phyloP scores from a whole-genome alignment of 2,329 filamentous ascomycete species.

The Penicillium nordicum region DNA sequence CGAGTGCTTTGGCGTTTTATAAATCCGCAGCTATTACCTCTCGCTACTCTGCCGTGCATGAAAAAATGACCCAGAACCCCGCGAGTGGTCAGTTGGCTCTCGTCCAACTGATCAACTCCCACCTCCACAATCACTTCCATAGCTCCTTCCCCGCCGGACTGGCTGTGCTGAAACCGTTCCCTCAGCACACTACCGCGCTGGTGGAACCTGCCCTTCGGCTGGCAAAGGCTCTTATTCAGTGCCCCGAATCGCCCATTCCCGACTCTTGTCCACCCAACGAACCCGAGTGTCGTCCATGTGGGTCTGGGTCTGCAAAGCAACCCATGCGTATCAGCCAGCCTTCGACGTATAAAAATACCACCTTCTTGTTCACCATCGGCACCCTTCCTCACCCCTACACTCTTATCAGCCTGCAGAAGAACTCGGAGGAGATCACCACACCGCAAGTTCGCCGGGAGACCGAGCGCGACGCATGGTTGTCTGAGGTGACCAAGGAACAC shows the following conservation, averaged over 20 bases:
- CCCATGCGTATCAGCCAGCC: constrained; percentile 65
- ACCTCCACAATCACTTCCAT: constrained; percentile 83
- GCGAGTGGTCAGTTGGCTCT: constrained; percentile 63
- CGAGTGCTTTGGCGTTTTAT: constrained; percentile 75
- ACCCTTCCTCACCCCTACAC: constrained; percentile 92
- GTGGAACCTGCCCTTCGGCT: constrained; percentile 68
- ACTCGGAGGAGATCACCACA: constrained; percentile 58
- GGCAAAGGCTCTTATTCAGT: constrained; percentile 71
- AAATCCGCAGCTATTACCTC: constrained; percentile 58
- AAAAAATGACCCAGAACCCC: constrained; percentile 56
- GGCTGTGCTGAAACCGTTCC: constrained; percentile 73
- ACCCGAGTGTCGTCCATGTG: constrained; percentile 70
- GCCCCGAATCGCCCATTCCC: constrained; percentile 68
- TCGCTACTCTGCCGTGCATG: constrained; percentile 65
- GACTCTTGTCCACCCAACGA: constrained; percentile 80
- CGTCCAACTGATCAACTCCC: constrained; percentile 73
- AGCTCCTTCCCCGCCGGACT: constrained; percentile 73
- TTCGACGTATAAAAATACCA: constrained; percentile 66
- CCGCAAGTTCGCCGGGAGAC: constrained; percentile 65
- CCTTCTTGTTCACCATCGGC: constrained; percentile 73
- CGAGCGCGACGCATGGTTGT: constrained; percentile 75
- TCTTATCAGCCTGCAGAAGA: constrained; percentile 63
- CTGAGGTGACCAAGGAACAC: constrained; percentile 65
- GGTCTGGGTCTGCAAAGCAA: constrained; percentile 57
- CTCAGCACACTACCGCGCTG: constrained; percentile 70